Percentiles rank a stretch among this genome's conserved stretches.
These are phyloP conservation scores for Boletales sp. DNA, from an alignment of 768 basidiomycete species.

Conservation along the genomic window DNA sequence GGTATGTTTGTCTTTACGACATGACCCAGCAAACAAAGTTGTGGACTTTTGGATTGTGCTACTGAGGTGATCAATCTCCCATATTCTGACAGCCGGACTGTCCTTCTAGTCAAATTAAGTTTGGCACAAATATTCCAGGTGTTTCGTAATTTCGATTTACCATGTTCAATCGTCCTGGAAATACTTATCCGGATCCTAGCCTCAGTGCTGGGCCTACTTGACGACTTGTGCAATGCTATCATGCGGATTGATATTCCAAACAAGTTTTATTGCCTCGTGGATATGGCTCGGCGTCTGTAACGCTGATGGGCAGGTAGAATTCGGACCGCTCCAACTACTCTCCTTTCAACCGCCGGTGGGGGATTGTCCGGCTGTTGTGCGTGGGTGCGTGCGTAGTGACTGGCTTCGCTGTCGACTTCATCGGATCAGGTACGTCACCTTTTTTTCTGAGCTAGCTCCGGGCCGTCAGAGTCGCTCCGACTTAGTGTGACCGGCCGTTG, in stretches of 20 bases:
- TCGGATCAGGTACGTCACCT: too few relatives aligned
- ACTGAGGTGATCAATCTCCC: conserved; percentile 54
- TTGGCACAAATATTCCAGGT: conserved; percentile 24
- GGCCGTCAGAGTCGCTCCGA: too few relatives aligned
- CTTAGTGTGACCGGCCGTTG: too few relatives aligned
- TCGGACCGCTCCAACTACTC: conserved; percentile 39
- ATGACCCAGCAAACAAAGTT: conserved; percentile 55
- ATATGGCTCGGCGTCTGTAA: conserved; percentile 46
- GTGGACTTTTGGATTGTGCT: conserved; percentile 73
- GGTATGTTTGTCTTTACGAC: conserved; percentile 47
- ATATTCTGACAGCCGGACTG: background rate
- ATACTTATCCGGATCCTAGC: too few relatives aligned
- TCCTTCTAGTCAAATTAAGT: background rate
- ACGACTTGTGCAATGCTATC: conserved; percentile 40
- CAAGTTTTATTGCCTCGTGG: conserved; percentile 34
- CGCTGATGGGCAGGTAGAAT: conserved; percentile 56
- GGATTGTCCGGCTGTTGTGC: too few relatives aligned
- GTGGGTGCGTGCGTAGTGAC: too few relatives aligned
- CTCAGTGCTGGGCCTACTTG: too few relatives aligned
- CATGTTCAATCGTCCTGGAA: too few relatives aligned
- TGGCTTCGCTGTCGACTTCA: too few relatives aligned
- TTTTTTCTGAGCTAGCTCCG: too few relatives aligned
- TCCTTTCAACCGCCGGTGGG: too few relatives aligned
- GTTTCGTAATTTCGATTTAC: too few relatives aligned
- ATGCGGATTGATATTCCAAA: conserved; percentile 49